Percentiles rank a stretch among this genome's conserved stretches.
Evolutionary conservation across 208 protist species (phyloP).

Genomic region (Trypanosoma vivax): DNA sequence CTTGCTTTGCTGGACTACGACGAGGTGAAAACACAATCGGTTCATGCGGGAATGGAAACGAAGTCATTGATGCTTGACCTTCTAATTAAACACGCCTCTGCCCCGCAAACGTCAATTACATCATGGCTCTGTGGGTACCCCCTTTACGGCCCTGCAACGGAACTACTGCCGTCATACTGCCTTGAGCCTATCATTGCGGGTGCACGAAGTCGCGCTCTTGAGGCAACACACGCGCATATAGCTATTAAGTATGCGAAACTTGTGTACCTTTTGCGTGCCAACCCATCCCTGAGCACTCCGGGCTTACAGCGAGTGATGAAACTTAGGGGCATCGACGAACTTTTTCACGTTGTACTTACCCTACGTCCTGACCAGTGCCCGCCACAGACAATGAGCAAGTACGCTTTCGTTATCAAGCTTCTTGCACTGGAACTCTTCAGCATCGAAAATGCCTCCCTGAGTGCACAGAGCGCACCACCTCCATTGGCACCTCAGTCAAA

Average conservation of each 20-base stretch:
- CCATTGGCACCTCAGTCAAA: conserved; percentile 31
- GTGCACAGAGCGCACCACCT: conserved; percentile 27
- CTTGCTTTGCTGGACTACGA: conserved; percentile 64
- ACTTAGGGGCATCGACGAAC: conserved; percentile 32
- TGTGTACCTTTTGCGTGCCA: conserved; percentile 61
- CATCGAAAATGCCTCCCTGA: conserved; percentile 23
- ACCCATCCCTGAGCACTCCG: conserved; percentile 40
- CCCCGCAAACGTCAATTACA: conserved; percentile 18
- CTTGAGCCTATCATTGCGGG: conserved; percentile 62
- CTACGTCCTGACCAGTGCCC: conserved; percentile 37
- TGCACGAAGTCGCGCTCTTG: conserved; percentile 35
- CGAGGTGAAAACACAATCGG: conserved; percentile 13
- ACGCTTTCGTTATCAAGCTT: conserved; percentile 82
- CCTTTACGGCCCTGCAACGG: conserved; percentile 11
- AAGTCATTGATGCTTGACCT: conserved; percentile 78
- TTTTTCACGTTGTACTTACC: conserved; percentile 62
- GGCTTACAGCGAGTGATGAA: conserved; percentile 48
- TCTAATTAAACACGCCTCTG: conserved; percentile 56
- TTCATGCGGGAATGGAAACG: conserved; percentile 26
- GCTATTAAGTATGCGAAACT: conserved; percentile 81
- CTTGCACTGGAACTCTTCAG: conserved; percentile 65
- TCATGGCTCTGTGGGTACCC: conserved; percentile 25
- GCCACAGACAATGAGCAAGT: conserved; percentile 70
- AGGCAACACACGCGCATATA: conserved; percentile 40
- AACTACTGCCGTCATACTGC: conserved; percentile 24